These are phyloP conservation scores for Symmetrospora coprosmae DNA, from an alignment of 768 basidiomycete species.

Conservation along the genomic window DNA sequence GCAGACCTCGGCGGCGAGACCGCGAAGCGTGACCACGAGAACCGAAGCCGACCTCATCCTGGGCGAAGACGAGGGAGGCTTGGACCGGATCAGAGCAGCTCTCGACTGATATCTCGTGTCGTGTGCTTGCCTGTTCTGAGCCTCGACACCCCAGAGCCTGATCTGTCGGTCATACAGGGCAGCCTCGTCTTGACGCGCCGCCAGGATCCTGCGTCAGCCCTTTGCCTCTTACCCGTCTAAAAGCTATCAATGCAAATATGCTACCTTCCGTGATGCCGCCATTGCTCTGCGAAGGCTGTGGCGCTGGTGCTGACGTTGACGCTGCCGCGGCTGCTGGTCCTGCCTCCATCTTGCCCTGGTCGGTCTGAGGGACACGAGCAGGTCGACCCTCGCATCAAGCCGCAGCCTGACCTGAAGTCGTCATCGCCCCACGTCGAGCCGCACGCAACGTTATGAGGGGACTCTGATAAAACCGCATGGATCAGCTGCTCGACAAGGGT, in stretches of 20 bases:
- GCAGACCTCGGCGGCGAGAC: conserved; percentile 63
- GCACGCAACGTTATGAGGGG: no score
- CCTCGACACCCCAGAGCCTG: conserved; percentile 93
- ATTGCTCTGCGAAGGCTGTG: no score
- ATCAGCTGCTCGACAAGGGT: no score
- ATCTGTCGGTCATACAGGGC: conserved; percentile 86
- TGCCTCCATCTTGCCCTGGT: no score
- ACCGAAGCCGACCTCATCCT: conserved; percentile 83
- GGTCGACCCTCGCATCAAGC: no score
- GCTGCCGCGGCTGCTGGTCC: no score
- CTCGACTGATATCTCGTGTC: not conserved
- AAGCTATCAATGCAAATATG: not conserved
- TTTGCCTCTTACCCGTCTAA: no score
- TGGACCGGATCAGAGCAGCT: not conserved
- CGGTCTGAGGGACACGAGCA: no score
- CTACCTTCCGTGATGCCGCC: conserved; percentile 10
- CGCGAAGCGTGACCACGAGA: conserved; percentile 29
- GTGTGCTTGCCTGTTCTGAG: conserved; percentile 67
- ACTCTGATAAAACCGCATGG: no score
- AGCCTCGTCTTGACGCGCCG: conserved; percentile 28
- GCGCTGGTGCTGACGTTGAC: no score
- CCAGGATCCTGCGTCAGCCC: not conserved
- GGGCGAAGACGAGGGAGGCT: conserved; percentile 32
- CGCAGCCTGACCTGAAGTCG: no score
- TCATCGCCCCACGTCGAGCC: no score